These are phyloP conservation scores for Rhypophila decipiens DNA, from an alignment of 495 filamentous ascomycete species.

Conservation along the genomic window DNA sequence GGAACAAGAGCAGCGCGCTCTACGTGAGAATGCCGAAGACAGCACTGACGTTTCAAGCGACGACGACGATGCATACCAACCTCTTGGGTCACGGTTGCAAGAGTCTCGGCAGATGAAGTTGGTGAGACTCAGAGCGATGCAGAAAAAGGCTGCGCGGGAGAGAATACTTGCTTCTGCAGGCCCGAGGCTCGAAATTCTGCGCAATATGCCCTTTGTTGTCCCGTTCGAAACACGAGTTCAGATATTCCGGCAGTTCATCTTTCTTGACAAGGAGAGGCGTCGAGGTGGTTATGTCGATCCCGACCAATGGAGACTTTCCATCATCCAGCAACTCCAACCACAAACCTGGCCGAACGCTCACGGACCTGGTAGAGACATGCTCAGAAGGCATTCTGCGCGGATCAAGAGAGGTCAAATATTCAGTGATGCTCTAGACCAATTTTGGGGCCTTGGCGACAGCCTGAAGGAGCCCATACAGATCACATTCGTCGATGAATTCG, in stretches of 20 bases:
- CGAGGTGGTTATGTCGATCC: conserved; percentile 71
- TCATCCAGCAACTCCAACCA: too few species aligned
- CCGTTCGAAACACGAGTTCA: conserved; percentile 88
- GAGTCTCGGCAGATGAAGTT: conserved; percentile 31
- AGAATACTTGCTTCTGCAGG: conserved; percentile 68
- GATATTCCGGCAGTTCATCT: conserved; percentile 89
- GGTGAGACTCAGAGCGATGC: conserved; percentile 48
- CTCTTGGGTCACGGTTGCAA: conserved; percentile 17
- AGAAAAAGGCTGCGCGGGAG: conserved; percentile 57
- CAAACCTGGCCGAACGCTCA: conserved; percentile 23
- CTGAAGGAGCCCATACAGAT: conserved; percentile 98
- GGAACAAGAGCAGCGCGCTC: conserved; percentile 70
- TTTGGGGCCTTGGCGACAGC: conserved; percentile 72
- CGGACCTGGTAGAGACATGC: conserved; percentile 36
- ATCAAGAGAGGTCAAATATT: conserved; percentile 79
- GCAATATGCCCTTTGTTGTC: conserved; percentile 96
- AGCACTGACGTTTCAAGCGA: conserved; percentile 48
- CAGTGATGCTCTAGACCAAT: conserved; percentile 77
- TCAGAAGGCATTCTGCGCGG: conserved; percentile 70
- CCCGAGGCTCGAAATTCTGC: conserved; percentile 81
- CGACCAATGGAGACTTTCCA: conserved; percentile 67
- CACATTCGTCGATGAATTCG: conserved; percentile 90
- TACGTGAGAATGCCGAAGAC: conserved; percentile 32
- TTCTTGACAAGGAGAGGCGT: conserved; percentile 70
- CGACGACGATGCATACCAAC: conserved; percentile 19